Base-by-base conservation (phyloP, 352 stramenopile genomes). In the Pythium insidiosum region DNA sequence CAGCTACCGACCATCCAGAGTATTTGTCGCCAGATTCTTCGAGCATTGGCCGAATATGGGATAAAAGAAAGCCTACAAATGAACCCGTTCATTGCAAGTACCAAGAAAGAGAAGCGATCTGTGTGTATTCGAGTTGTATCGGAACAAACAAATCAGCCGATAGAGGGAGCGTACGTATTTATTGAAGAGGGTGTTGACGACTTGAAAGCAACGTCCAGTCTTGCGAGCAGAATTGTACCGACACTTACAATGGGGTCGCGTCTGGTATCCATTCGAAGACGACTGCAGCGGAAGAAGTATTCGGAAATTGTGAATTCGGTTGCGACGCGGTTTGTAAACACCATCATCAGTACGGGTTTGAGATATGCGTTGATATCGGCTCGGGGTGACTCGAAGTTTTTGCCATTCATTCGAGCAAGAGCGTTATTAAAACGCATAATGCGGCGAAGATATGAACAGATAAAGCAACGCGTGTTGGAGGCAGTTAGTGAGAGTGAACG, bases 1-100 rank as follows among this genome's bases (percentile, higher is more conserved):
- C 39, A 50, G 0, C 36, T 84, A 6, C 70, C 73, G 6, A 86
- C 70, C 0, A 62, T 74, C 9, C 70, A 80, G 37, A 76, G 66
- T 1, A 48, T 84, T 5, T 84, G 70, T 39, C 58, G 70, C 5
- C 61, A 37, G 5, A 54, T 86, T 10, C 38, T 86, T n/a, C 56
- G 61, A 0, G 47, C 65, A 31, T 43, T 86, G 12, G 34, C 64
- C 16, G 58, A 78, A 7, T 50, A 80, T 34, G 70, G 70, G 3
- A 76, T 84, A 29, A 81, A 82, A 24, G 73, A 86, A 47, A 82
- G 73, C 24, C 44, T 86, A 5, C 70, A 86, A 28, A 64, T 81
- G 38, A 82, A 84, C 23, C 68, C 71, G 3, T 84, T 84, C 21
- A 56, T 63, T 10, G 42, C 61, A 4, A 55, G 68, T 9, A 61